phyloP scores from a whole-genome alignment of 345 rosid species.

The Salix koriyanagi region DNA sequence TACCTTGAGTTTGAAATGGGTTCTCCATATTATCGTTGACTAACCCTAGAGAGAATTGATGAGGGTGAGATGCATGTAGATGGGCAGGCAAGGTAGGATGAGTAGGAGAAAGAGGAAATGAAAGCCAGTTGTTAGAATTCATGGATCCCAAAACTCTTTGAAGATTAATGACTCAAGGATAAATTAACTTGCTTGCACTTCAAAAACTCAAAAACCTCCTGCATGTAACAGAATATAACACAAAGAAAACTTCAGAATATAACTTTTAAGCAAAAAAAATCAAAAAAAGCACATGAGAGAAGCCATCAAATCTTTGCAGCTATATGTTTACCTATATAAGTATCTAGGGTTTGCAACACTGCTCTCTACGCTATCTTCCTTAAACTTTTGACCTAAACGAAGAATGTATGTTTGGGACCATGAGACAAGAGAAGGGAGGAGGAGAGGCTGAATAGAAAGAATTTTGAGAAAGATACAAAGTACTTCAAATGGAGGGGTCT shows the following conservation, averaged over 20 bases:
- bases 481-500: slow-evolving; percentile 22
- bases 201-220: slow-evolving; percentile 17
- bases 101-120: slow-evolving; percentile 86
- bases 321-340: not conserved
- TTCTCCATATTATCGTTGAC: slow-evolving; percentile 65
- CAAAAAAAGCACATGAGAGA: not conserved
- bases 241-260: slow-evolving; percentile 3
- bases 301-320: not conserved
- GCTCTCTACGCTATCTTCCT: slow-evolving; percentile 16
- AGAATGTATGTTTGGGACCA: slow-evolving; percentile 11
- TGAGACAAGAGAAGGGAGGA: slow-evolving; percentile 19
- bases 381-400: slow-evolving; percentile 26
- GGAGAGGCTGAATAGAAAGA: slow-evolving; percentile 41
- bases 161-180: not conserved
- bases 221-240: slow-evolving; percentile 8
- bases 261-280: not conserved
- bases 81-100: slow-evolving; percentile 66
- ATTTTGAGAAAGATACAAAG: slow-evolving; percentile 30
- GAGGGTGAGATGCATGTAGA: slow-evolving; percentile 63
- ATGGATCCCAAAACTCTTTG: slow-evolving; percentile 35
- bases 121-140: slow-evolving; percentile 99
- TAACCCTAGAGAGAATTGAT: slow-evolving; percentile 78
- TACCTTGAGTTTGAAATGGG: slow-evolving; percentile 93
- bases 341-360: slow-evolving; percentile 3
- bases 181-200: not conserved